Evolutionary conservation across 768 basidiomycete species (phyloP), one percentile per base, ranked within the genome.

Genomic region (Pilatotrama ljubarskyi): DNA sequence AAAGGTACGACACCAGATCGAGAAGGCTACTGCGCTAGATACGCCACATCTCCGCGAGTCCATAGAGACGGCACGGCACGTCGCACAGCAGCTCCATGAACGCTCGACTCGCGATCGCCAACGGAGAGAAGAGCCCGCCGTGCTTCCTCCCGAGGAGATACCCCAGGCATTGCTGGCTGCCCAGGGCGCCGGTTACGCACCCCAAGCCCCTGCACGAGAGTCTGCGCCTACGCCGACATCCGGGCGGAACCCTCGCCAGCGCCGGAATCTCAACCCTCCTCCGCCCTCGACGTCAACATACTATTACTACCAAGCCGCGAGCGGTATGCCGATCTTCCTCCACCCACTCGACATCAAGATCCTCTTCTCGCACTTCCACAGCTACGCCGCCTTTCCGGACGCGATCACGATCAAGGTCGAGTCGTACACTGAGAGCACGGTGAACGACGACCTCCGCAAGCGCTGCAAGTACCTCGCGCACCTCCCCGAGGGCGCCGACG

Each of bases 321-420:
- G 92, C 1, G 97, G 97, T 13, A 80, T 91, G 57, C 90, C 93
- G 10, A 81, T 97, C 65, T 99, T 91, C 79, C 84, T 99, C 11
- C 94, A 97, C 68, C 96, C 96, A 2, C 82, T 99, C 29, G 96
- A 99, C 71, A 98, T 97, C 74, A 90, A 87, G 74, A 93, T 97
- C 61, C 80, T 99, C 24, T 79, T 95, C 42, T 83, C 92, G 13
- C 89, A 95, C 70, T 98, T 87, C 74, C 80, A 81, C 68, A 80
- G 79, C 62, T 98, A 98, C 68, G 75, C 87, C 1, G 81, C 87
- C 1, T 94, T 98, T 75, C 96, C 96, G 0, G 86, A 92, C 68
- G 79, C 79, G 15, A 90, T 99, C 64, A 80, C 82, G 5, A 81
- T 97, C 32, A 82, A 84, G n/a, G 87, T 97, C 26, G 91, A 93